Percentiles rank a stretch among this genome's conserved stretches.
Evolutionary conservation across 768 basidiomycete species (phyloP).

Genomic region (Pleurotus tuoliensis): DNA sequence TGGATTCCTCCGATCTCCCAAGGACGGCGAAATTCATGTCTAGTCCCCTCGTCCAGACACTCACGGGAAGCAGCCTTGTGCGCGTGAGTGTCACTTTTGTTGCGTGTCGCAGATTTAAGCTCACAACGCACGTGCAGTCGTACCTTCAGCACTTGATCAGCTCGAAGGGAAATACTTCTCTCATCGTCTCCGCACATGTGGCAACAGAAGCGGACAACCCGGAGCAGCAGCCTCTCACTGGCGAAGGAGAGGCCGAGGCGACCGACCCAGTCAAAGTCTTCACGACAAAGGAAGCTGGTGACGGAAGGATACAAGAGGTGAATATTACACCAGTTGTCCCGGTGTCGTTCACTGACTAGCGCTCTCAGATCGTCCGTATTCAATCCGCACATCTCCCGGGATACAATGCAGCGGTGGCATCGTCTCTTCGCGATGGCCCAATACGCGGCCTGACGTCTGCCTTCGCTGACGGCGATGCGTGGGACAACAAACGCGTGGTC

Average conservation of each 20-base stretch:
- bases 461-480: constrained; percentile 48
- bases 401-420: constrained; percentile 74
- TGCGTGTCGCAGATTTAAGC: too few relatives aligned
- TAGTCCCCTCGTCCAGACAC: constrained; percentile 64
- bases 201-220: neutral
- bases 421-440: constrained; percentile 69
- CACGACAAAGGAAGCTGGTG: neutral
- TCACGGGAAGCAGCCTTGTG: constrained; percentile 59
- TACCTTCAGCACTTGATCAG: neutral
- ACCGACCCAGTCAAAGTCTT: neutral
- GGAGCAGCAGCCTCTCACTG: neutral
- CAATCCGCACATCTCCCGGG: constrained; percentile 75
- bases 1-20: constrained; percentile 68
- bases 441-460: constrained; percentile 56
- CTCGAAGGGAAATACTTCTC: constrained; percentile 8
- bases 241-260: neutral
- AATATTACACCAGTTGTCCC: neutral
- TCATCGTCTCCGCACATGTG: neutral
- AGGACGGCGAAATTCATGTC: constrained; percentile 77
- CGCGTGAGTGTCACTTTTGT: constrained; percentile 36
- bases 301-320: neutral
- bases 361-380: constrained; percentile 59
- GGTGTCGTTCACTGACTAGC: neutral
- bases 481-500: constrained; percentile 48
- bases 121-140: neutral